These are phyloP conservation scores for Claviceps sp. DNA, from an alignment of 2,329 filamentous ascomycete genomes.

Conservation along the genomic window DNA sequence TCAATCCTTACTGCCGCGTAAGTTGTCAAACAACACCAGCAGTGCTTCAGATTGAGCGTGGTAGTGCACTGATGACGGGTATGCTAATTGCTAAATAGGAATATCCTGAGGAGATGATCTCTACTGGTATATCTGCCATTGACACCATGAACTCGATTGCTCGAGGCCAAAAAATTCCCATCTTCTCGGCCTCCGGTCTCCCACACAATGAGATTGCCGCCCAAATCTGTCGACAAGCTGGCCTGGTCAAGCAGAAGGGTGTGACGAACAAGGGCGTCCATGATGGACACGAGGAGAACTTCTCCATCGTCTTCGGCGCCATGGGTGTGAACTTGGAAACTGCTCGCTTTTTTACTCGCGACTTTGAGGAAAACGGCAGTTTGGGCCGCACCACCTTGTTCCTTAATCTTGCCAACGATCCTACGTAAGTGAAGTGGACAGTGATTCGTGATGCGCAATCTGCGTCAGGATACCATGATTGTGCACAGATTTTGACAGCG, in stretches of 20 bases:
- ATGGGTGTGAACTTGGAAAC: constrained; percentile 99
- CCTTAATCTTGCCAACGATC: constrained; percentile 97
- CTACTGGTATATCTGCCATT: constrained; percentile 96
- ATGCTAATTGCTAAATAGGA: constrained; percentile 41
- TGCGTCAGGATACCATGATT: not conserved
- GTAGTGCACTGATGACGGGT: not conserved
- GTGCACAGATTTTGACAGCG: not conserved
- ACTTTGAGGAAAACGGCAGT: constrained; percentile 98
- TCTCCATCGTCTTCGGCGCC: constrained; percentile 97
- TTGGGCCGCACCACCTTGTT: constrained; percentile 95
- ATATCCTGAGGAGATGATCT: constrained; percentile 99
- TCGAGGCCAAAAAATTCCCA: constrained; percentile 98
- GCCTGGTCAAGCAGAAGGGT: constrained; percentile 69
- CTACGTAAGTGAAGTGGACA: constrained; percentile 53
- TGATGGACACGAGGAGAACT: constrained; percentile 96
- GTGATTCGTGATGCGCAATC: not conserved
- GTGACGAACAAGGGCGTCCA: constrained; percentile 85
- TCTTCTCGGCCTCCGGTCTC: constrained; percentile 95
- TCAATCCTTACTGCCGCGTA: constrained; percentile 96
- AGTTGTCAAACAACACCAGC: not conserved
- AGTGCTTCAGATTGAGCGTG: not conserved
- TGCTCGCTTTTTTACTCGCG: constrained; percentile 91
- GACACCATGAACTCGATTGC: constrained; percentile 98
- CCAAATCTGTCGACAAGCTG: constrained; percentile 94
- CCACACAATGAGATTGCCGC: constrained; percentile 99